These are phyloP conservation scores for Beauveria asiatica DNA, from an alignment of 2,329 filamentous ascomycete species.

Conservation along the genomic window DNA sequence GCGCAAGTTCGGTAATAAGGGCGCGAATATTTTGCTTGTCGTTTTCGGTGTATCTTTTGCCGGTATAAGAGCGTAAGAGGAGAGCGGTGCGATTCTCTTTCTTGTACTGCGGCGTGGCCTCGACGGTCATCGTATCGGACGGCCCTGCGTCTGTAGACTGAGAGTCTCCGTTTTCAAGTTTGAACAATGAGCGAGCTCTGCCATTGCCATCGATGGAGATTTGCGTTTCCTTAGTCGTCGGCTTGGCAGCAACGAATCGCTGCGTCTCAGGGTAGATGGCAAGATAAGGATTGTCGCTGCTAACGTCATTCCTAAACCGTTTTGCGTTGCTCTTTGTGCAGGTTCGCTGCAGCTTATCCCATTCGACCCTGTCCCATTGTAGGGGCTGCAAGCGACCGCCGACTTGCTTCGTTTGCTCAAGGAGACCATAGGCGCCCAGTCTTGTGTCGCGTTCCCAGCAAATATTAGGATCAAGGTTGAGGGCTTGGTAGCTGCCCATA, in stretches of 20 bases:
- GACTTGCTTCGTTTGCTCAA: conserved; percentile 38
- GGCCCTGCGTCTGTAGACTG: background rate
- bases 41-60: conserved; percentile 68
- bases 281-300: conserved; percentile 35
- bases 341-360: conserved; percentile 60
- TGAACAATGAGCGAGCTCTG: background rate
- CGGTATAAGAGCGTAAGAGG: conserved; percentile 66
- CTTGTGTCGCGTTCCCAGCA: conserved; percentile 64
- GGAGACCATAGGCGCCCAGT: conserved; percentile 57
- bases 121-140: conserved; percentile 4
- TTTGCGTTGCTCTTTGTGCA: conserved; percentile 59
- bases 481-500: conserved; percentile 53
- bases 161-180: background rate
- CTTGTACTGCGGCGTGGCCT: conserved; percentile 16
- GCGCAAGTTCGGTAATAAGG: conserved; percentile 66
- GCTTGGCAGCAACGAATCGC: conserved; percentile 12
- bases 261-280: conserved; percentile 31
- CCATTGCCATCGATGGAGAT: background rate
- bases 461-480: conserved; percentile 53
- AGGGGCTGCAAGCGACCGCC: conserved; percentile 28
- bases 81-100: conserved; percentile 57
- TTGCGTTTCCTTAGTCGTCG: background rate
- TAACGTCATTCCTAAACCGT: conserved; percentile 44
- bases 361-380: conserved; percentile 58
- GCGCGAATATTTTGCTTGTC: conserved; percentile 72